Base-by-base conservation (phyloP, 2,329 filamentous ascomycete genomes). In the Curvularia lunata region DNA sequence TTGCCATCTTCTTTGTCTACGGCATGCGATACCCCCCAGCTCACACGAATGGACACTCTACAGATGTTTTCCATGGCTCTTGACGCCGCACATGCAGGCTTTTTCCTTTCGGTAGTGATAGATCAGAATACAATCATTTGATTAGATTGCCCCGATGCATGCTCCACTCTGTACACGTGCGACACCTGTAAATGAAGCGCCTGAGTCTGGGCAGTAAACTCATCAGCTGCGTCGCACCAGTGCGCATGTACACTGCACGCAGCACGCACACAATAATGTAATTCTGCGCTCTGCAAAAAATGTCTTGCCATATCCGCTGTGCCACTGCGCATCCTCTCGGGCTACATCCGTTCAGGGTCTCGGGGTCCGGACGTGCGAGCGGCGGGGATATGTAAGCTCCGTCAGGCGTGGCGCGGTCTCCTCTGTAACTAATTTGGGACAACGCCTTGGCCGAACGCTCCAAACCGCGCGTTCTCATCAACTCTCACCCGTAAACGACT, bases 351-450 rank as follows among this genome's bases (percentile, higher is more conserved):
- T 42, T 56, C 57, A 62, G 62, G 63, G 65, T 66, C 61, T 21
- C 21, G 41, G 41, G 41, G 23, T 32, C 58, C 58, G 63, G 63
- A 37, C 45, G 55, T 13, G 16, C 49, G 53, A 49, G 54, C 54
- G 56, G 54, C 54, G 56, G 60, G 54, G 50, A 63, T 59, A 56
- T 49, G 58, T 59, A 62, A 59, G 59, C 49, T 58, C 59, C 57
- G 49, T 40, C n/a, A 56, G 65, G 52, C 52, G 70, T 68, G 69
- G 63, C 66, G 65, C 63, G 55, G 67, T 58, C 48, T 60, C 47
- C 25, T 50, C 53, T 59, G 63, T 63, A 63, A 50, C 67, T 69
- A 69, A 65, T 60, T 67, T 58, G 59, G 64, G 63, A 64, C 49
- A 52, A 53, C 50, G 62, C 58, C 65, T 65, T 62, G 65, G 61